Percentiles rank a stretch among this genome's conserved stretches.
These are phyloP conservation scores for Hamigera avellanea DNA, from an alignment of 495 filamentous ascomycete species.

Conservation along the genomic window DNA sequence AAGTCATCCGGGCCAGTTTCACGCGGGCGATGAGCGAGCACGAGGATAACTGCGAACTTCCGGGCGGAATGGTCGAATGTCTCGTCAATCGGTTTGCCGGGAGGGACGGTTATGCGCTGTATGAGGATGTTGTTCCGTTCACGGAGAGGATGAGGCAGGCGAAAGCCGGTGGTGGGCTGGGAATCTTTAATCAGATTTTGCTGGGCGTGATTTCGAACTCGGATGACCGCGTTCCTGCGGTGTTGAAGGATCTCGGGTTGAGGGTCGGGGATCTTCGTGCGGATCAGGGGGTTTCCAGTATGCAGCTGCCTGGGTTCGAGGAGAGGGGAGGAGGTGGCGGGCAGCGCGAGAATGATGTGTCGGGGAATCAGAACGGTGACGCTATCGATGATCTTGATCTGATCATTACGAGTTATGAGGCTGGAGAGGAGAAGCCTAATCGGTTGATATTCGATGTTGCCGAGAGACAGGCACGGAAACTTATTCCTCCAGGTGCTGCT, in stretches of 20 bases:
- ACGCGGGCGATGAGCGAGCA: constrained; percentile 4
- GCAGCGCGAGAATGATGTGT: neutral
- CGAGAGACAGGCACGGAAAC: constrained; percentile 23
- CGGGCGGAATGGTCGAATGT: constrained; percentile 36
- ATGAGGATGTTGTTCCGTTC: constrained; percentile 40
- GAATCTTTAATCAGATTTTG: constrained; percentile 25
- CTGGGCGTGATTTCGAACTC: constrained; percentile 69
- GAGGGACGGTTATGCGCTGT: constrained; percentile 47
- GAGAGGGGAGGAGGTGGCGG: constrained; percentile 6
- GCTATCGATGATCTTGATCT: constrained; percentile 46
- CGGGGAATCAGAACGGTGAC: neutral
- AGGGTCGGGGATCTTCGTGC: constrained; percentile 32
- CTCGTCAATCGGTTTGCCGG: constrained; percentile 53
- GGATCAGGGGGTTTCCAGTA: constrained; percentile 20
- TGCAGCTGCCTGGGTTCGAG: constrained; percentile 31
- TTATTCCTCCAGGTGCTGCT: constrained; percentile 2
- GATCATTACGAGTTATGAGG: constrained; percentile 61
- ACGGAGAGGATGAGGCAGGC: constrained; percentile 31
- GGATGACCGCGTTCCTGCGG: constrained; percentile 53
- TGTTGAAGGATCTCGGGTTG: constrained; percentile 52
- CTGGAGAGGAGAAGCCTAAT: constrained; percentile 57
- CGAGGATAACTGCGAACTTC: constrained; percentile 8
- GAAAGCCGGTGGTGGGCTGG: constrained; percentile 4
- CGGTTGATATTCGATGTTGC: constrained; percentile 52
- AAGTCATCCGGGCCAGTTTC: constrained; percentile 35